A percentile compares a stretch with the other conserved stretches of the same genome.
phyloP scores from a whole-genome alignment of 2,329 filamentous ascomycete species.

The Aspergillus hiratsukae region DNA sequence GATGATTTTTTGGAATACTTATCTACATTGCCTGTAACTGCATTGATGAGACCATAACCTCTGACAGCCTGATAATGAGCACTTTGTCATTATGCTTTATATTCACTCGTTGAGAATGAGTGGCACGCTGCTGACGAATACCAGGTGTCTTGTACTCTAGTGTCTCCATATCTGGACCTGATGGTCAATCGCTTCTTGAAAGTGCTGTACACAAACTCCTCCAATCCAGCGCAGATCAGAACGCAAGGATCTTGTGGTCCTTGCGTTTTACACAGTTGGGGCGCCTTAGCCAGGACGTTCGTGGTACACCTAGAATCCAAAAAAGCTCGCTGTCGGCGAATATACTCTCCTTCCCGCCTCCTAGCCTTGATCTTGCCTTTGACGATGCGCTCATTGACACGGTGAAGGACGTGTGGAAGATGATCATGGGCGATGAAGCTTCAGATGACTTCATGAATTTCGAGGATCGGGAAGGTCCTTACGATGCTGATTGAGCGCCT shows the following conservation, averaged over 20 bases:
- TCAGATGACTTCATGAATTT: constrained; percentile 69
- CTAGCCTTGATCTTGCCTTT: constrained; percentile 65
- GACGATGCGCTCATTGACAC: constrained; percentile 64
- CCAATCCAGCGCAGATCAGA: constrained; percentile 21
- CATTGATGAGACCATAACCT: constrained; percentile 75
- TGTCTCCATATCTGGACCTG: constrained; percentile 33
- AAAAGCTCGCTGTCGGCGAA: constrained; percentile 33
- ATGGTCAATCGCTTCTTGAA: constrained; percentile 39
- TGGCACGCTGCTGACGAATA: constrained; percentile 32
- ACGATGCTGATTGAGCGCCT: constrained; percentile 44
- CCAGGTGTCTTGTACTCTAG: constrained; percentile 58
- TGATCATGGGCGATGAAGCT: constrained; percentile 52
- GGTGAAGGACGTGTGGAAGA: constrained; percentile 67
- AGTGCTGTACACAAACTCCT: constrained; percentile 41
- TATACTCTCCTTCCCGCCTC: constrained; percentile 54
- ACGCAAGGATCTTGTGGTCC: constrained; percentile 48
- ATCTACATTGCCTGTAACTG: constrained; percentile 99
- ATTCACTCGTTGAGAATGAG: constrained; percentile 14
- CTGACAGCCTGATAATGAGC: constrained; percentile 79
- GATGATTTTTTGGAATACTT: constrained; percentile 93
- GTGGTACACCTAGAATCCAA: constrained; percentile 7
- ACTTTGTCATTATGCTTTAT: constrained; percentile 11
- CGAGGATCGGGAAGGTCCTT: constrained; percentile 63
- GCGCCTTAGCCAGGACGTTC: constrained; percentile 8
- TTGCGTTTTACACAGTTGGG: constrained; percentile 49